These are phyloP conservation scores for Chlamydomonas sphaeroides DNA, from an alignment of 139 green algal species.

Conservation along the genomic window DNA sequence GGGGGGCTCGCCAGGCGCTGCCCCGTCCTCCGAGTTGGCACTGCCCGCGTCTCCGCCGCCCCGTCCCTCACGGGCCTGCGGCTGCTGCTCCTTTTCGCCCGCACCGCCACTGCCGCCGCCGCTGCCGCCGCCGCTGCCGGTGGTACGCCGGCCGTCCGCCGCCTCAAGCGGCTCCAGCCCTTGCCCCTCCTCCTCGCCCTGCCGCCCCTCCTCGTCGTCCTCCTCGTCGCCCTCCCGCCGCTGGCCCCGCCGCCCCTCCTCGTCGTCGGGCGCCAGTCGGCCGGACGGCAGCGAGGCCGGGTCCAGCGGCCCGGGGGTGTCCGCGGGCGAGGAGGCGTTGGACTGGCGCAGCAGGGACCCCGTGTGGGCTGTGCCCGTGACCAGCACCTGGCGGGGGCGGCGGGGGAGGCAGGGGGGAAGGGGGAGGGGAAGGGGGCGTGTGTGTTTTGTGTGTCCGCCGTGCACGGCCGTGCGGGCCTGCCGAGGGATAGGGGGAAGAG, in stretches of 20 bases:
- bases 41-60: too few relatives aligned
- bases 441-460: too few relatives aligned
- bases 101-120: neutral
- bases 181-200: neutral
- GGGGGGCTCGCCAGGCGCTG: neutral
- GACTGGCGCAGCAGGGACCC: neutral
- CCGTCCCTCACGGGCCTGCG: neutral
- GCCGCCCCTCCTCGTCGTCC: neutral
- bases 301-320: neutral
- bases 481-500: neutral
- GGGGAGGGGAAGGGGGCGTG: neutral
- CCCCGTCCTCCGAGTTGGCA: too few relatives aligned
- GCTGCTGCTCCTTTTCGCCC: neutral
- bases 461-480: too few relatives aligned
- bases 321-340: neutral
- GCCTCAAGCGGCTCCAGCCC: neutral
- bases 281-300: neutral
- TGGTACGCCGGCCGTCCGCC: neutral
- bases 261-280: too few relatives aligned
- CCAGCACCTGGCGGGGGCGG: neutral
- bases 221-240: too few relatives aligned
- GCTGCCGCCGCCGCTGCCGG: neutral
- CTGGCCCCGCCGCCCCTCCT: neutral
- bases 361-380: neutral
- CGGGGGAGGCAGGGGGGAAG: neutral